These are phyloP conservation scores for Cytauxzoon felis DNA, from an alignment of 169 alveolate species.

Conservation along the genomic window DNA sequence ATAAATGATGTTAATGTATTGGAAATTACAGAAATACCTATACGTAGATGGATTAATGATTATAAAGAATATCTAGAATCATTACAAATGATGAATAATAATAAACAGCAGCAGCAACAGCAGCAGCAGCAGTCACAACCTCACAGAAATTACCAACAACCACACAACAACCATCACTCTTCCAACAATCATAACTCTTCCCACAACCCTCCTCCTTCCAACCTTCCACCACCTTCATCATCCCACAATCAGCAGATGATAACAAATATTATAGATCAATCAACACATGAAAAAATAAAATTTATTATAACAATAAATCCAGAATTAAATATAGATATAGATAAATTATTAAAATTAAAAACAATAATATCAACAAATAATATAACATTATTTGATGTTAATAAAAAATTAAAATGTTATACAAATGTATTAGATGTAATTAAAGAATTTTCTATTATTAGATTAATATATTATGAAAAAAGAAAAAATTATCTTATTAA, in stretches of 20 bases:
- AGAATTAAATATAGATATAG: slow-evolving; percentile 81
- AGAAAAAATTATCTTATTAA: slow-evolving; percentile 82
- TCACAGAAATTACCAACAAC: slow-evolving; percentile 38
- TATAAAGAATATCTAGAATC: slow-evolving; percentile 90
- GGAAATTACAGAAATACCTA: slow-evolving; percentile 96
- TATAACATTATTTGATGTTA: slow-evolving; percentile 91
- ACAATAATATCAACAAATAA: slow-evolving; percentile 84
- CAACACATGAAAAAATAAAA: slow-evolving; percentile 82
- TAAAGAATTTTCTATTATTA: slow-evolving; percentile 86
- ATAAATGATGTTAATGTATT: slow-evolving; percentile 70
- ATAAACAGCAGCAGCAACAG: too few species aligned
- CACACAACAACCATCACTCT: slow-evolving; percentile 37
- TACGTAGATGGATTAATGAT: slow-evolving; percentile 94
- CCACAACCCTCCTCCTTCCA: slow-evolving; percentile 41
- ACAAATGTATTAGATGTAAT: slow-evolving; percentile 87
- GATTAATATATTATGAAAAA: slow-evolving; percentile 86
- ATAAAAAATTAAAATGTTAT: slow-evolving; percentile 86
- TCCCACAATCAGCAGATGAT: slow-evolving; percentile 58
- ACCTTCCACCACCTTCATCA: too few species aligned
- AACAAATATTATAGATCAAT: slow-evolving; percentile 78
- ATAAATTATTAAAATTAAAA: slow-evolving; percentile 88
- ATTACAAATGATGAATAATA: slow-evolving; percentile 34
- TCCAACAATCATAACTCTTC: slow-evolving; percentile 40
- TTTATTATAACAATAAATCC: slow-evolving; percentile 81
- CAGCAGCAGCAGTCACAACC: slow-evolving; percentile 13